Percentiles rank a stretch among this genome's conserved stretches.
These are phyloP conservation scores for Osmanthus fragrans DNA, from an alignment of 257 asterid genomes.

Conservation along the genomic window DNA sequence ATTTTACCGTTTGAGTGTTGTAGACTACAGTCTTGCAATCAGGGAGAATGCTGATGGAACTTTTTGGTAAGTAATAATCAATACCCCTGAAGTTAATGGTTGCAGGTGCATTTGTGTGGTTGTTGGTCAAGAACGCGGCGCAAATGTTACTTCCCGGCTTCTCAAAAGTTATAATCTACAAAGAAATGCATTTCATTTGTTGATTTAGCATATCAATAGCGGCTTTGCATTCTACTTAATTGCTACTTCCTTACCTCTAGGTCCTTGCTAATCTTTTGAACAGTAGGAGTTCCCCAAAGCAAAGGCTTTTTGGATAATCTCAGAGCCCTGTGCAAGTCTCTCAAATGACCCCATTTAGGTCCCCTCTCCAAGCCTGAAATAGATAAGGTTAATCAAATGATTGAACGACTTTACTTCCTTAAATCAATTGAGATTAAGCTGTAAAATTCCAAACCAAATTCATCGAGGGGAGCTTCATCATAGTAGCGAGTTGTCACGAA, in stretches of 20 bases:
- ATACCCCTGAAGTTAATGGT: conserved; percentile 61
- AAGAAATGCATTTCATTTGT: background rate
- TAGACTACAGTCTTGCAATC: conserved; percentile 87
- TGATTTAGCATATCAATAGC: background rate
- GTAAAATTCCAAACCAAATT: conserved; percentile 52
- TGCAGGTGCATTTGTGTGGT: conserved; percentile 35
- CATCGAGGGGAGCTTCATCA: conserved; percentile 96
- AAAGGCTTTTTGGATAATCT: conserved; percentile 70
- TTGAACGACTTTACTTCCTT: background rate
- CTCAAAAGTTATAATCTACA: conserved; percentile 65
- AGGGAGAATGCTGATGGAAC: conserved; percentile 88
- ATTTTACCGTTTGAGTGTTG: conserved; percentile 69
- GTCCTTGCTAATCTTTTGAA: conserved; percentile 36
- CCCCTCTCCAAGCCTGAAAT: conserved; percentile 69
- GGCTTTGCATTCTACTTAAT: background rate
- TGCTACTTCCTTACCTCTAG: conserved; percentile 51
- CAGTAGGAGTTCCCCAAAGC: conserved; percentile 62
- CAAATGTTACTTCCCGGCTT: conserved; percentile 41
- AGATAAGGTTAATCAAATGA: background rate
- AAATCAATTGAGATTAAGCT: background rate
- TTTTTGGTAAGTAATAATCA: conserved; percentile 55
- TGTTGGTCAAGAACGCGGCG: conserved; percentile 82
- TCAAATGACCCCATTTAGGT: conserved; percentile 82
- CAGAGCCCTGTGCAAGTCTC: conserved; percentile 78
- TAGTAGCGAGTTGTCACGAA: conserved; percentile 91